Evolutionary conservation across 2,329 filamentous ascomycete genomes (phyloP).

Genomic region (Pseudogymnoascus sp.): DNA sequence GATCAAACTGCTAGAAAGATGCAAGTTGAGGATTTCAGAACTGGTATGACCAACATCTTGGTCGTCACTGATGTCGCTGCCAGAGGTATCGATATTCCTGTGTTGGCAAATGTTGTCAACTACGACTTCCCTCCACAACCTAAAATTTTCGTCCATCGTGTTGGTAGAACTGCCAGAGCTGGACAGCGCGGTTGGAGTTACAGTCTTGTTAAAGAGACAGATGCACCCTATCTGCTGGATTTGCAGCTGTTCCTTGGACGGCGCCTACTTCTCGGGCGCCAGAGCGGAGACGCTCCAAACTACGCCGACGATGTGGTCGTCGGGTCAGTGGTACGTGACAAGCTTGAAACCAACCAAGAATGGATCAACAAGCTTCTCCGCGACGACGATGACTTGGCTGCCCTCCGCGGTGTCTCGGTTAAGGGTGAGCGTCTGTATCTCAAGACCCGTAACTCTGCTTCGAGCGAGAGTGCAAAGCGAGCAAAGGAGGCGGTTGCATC

Average conservation of each 20-base stretch:
- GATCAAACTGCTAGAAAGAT: slow-evolving; percentile 90
- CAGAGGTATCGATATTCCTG: slow-evolving; percentile 93
- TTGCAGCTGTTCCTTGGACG: slow-evolving; percentile 91
- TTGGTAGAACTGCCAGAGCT: slow-evolving; percentile 90
- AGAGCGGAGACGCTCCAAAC: slow-evolving; percentile 50
- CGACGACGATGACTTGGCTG: slow-evolving; percentile 65
- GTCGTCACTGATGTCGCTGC: slow-evolving; percentile 96
- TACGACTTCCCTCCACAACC: slow-evolving; percentile 96
- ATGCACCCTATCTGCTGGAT: slow-evolving; percentile 87
- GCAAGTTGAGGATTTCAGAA: slow-evolving; percentile 84
- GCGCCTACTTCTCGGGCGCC: slow-evolving; percentile 67
- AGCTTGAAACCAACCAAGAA: slow-evolving; percentile 69
- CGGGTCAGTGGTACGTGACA: slow-evolving; percentile 64
- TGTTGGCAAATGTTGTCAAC: slow-evolving; percentile 95
- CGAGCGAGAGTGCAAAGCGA: slow-evolving; percentile 80
- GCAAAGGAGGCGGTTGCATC: slow-evolving; percentile 68
- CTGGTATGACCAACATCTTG: slow-evolving; percentile 76
- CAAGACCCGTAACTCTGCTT: slow-evolving; percentile 82
- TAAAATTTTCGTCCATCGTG: slow-evolving; percentile 93
- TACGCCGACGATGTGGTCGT: slow-evolving; percentile 80
- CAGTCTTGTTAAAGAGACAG: slow-evolving; percentile 78
- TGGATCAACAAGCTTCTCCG: slow-evolving; percentile 72
- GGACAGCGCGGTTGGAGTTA: slow-evolving; percentile 92
- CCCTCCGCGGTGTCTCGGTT: slow-evolving; percentile 63
- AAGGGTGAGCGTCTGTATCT: slow-evolving; percentile 94